Evolutionary conservation across 345 rosid species (phyloP), one percentile per base, ranked within the genome.

Genomic region (Raphanus sativus): DNA sequence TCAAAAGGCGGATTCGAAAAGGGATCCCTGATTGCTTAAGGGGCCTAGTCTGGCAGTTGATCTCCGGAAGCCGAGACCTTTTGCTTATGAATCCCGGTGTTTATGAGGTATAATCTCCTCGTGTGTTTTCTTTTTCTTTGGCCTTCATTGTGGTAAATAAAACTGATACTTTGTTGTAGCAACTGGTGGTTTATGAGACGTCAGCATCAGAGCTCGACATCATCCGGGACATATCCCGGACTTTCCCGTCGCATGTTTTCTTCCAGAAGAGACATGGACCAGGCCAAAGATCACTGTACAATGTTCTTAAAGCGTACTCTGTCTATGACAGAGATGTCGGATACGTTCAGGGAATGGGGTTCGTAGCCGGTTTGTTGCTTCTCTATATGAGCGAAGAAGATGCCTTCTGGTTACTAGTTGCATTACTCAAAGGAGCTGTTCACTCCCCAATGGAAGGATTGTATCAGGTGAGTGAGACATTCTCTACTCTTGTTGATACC

Each of bases 271-370:
- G 98, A 84, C 98, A 94, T 71, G 98, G 98, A 75, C 98, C 98
- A 52, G 98, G 97, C 71, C 98, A 92, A 74, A 90, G 98, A 89
- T 94, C 98, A 38, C 87, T 94, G 13, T 90, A 92, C 85, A 94
- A 90, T 89, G 98, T 94, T 74, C 71, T 95, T 66, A 95, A 92
- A 87, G 99, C 99, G 11, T 95, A 95, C 81, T 95, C 99, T 64
- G 98, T 94, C 48, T 92, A 82, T 75, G 98, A 94, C 82, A 89
- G 96, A 75, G 98, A 91, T 62, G 98, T 92, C 10, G 98, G 98
- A 81, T 94, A 92, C 84, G 98, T 94, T 84, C 97, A 94, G 98
- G 99, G 98, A 32, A 92, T 95, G 99, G 99, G 98, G 1, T 95
- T 92, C 45, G 75, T 95, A 59, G 93, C 98, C 2, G 98, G 97